These are phyloP conservation scores for Trifolium subterraneum DNA, from an alignment of 306 rosid genomes.

Conservation along the genomic window DNA sequence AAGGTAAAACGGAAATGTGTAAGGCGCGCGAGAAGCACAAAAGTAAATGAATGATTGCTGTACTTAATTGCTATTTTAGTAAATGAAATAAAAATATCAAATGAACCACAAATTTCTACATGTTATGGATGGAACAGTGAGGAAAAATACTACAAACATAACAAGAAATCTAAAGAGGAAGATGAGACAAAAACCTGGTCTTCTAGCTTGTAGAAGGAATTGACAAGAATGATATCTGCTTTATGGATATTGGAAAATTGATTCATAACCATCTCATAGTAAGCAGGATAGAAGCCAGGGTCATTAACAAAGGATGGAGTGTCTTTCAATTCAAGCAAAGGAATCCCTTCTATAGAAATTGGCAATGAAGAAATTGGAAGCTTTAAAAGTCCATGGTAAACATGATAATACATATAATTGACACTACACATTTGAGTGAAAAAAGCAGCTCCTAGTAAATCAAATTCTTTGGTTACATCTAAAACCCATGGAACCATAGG, in stretches of 20 bases:
- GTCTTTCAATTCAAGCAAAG: conserved; percentile 53
- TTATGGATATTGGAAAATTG: conserved; percentile 54
- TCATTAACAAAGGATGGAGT: conserved; percentile 56
- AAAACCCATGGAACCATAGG: conserved; percentile 55
- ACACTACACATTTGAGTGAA: conserved; percentile 67
- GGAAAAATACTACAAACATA: neutral
- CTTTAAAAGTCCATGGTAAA: conserved; percentile 49
- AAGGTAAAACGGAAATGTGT: too few relatives aligned
- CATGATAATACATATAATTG: conserved; percentile 46
- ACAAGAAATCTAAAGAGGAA: conserved; percentile 1
- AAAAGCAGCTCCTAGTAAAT: conserved; percentile 53
- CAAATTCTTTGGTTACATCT: conserved; percentile 62
- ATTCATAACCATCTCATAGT: conserved; percentile 55
- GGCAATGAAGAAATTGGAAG: conserved; percentile 46
- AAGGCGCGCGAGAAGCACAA: too few relatives aligned
- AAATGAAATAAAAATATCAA: too few relatives aligned
- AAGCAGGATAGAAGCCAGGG: conserved; percentile 57
- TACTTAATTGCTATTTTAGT: too few relatives aligned
- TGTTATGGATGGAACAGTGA: neutral
- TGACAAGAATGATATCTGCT: conserved; percentile 65
- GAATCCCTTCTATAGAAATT: conserved; percentile 53
- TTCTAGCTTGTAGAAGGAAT: conserved; percentile 67
- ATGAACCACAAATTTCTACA: neutral
- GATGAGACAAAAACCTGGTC: conserved; percentile 47
- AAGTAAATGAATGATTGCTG: too few relatives aligned